phyloP scores from a whole-genome alignment of 352 stramenopile species.

The Globisporangium solare region DNA sequence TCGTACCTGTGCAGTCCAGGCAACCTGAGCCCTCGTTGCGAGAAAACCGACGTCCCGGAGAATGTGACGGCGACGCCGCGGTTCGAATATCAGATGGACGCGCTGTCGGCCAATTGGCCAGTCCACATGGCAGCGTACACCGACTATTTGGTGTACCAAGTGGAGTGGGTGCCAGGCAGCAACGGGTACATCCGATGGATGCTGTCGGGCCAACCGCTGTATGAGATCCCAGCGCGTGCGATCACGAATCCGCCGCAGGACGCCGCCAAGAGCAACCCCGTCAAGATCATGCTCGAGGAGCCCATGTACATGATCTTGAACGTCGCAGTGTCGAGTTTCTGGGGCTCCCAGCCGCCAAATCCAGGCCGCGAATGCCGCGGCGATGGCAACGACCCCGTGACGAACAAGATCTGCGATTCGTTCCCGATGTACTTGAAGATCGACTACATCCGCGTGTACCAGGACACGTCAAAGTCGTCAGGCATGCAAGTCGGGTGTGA shows the following conservation, averaged over 20 bases:
- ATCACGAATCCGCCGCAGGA: slow-evolving; percentile 50
- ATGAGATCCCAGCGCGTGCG: slow-evolving; percentile 65
- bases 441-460: slow-evolving; percentile 87
- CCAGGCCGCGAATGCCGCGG: slow-evolving; percentile 22
- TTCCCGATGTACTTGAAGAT: slow-evolving; percentile 67
- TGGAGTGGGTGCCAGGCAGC: slow-evolving; percentile 61
- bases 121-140: slow-evolving; percentile 65
- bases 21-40: slow-evolving; percentile 32
- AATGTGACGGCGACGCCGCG: slow-evolving; percentile 19
- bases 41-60: slow-evolving; percentile 5
- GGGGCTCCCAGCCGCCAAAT: slow-evolving; percentile 34
- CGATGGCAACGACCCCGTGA: slow-evolving; percentile 15
- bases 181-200: slow-evolving; percentile 67
- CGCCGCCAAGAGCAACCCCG: slow-evolving; percentile 43
- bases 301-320: slow-evolving; percentile 57
- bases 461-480: slow-evolving; percentile 28
- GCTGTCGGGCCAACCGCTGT: slow-evolving; percentile 80
- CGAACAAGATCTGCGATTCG: slow-evolving; percentile 36
- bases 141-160: slow-evolving; percentile 69
- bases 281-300: slow-evolving; percentile 45
- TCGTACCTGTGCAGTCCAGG: slow-evolving; percentile 50
- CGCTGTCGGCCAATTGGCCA: slow-evolving; percentile 51
- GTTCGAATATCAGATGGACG: slow-evolving; percentile 89
- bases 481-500: slow-evolving; percentile 25
- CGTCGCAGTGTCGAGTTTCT: slow-evolving; percentile 34